These are phyloP conservation scores for Sarocladium oryzae DNA, from an alignment of 2,329 filamentous ascomycete species.

Conservation along the genomic window DNA sequence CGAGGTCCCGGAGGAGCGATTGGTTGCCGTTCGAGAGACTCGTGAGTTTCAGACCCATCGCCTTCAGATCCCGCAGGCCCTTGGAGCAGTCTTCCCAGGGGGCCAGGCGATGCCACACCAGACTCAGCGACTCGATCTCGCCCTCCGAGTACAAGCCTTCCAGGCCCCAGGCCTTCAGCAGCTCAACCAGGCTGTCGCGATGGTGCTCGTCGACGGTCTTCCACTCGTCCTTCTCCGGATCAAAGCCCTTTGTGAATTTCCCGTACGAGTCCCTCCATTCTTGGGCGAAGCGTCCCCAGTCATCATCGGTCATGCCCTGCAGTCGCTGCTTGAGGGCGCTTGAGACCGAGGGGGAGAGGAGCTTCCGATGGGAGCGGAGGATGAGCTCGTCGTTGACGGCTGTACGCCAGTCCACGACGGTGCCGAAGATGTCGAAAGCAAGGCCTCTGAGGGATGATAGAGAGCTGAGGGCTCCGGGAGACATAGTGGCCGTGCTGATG, in stretches of 20 bases:
- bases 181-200: constrained; percentile 49
- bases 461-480: constrained; percentile 18
- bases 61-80: constrained; percentile 48
- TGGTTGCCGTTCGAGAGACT: constrained; percentile 73
- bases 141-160: constrained; percentile 52
- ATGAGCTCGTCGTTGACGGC: constrained; percentile 56
- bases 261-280: constrained; percentile 64
- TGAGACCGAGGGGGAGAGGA: constrained; percentile 38
- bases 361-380: constrained; percentile 40
- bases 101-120: constrained; percentile 64
- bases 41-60: constrained; percentile 44
- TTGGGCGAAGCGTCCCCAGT: constrained; percentile 61
- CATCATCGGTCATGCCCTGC: constrained; percentile 41
- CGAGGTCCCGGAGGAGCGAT: constrained; percentile 59
- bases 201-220: constrained; percentile 70
- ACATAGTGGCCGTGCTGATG: constrained; percentile 17
- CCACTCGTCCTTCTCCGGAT: constrained; percentile 44
- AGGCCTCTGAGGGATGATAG: constrained; percentile 46
- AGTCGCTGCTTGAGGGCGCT: constrained; percentile 38
- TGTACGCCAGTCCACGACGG: constrained; percentile 71
- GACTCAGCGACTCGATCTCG: constrained; percentile 57
- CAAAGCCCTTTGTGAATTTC: constrained; percentile 50
- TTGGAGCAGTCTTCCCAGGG: constrained; percentile 60
- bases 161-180: constrained; percentile 52
- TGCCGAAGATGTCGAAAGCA: constrained; percentile 74